phyloP scores from a whole-genome alignment of 139 green algal genomes.

The Chlorella sp. region DNA sequence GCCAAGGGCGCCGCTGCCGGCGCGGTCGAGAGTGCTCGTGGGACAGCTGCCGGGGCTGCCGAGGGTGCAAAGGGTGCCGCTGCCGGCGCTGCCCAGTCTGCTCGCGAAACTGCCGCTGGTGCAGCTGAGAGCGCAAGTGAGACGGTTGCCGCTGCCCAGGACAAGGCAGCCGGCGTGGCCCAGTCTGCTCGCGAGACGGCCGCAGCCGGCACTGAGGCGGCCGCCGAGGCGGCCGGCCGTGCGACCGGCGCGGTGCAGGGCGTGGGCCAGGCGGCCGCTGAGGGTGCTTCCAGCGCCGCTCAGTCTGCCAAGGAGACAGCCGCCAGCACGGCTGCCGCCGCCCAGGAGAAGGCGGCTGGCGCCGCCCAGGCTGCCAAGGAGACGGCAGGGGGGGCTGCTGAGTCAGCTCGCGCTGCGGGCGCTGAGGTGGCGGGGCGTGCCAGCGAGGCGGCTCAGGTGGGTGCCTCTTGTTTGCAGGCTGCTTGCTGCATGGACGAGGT shows the following conservation, averaged over 20 bases:
- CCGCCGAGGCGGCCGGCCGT: background rate
- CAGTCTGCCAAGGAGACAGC: background rate
- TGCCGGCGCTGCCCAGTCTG: background rate
- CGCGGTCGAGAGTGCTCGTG: background rate
- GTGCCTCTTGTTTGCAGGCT: no score
- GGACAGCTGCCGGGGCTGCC: background rate
- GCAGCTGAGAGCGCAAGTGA: no score
- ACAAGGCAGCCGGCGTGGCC: background rate
- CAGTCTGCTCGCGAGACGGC: background rate
- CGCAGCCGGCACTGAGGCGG: background rate
- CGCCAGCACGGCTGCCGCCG: no score
- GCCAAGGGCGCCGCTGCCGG: background rate
- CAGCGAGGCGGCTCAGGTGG: background rate
- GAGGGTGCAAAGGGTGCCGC: background rate
- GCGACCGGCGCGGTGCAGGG: background rate
- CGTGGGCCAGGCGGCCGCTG: background rate
- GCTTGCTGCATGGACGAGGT: no score
- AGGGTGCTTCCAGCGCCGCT: background rate
- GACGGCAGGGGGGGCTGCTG: background rate
- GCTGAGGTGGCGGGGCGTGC: conserved; percentile 3
- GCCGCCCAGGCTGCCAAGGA: background rate
- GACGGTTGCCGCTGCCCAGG: background rate
- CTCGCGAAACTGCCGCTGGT: background rate
- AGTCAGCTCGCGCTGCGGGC: background rate
- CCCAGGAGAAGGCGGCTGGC: background rate